Evolutionary conservation across 768 basidiomycete species (phyloP), one percentile per base, ranked within the genome.

Genomic region (Gymnopilus dilepis): DNA sequence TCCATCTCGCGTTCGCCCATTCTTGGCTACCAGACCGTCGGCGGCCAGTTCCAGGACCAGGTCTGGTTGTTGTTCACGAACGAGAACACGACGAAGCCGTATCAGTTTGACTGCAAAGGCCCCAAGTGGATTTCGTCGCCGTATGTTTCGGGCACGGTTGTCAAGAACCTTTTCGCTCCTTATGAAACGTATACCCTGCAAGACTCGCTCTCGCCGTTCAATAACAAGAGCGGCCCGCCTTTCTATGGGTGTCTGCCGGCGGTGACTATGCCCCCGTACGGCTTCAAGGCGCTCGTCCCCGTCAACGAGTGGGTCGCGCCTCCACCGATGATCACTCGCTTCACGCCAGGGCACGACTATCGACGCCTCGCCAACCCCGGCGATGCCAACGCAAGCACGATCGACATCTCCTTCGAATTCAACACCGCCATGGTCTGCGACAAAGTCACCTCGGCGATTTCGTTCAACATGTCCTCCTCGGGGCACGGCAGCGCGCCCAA

Each of bases 51-150:
- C 70, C 79, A 80, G 9, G 87, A 88, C 58, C 87, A 90, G 64
- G 81, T 96, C 58, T 95, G 93, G 93, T 55, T 97, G 68, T 75
- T 97, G 5, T 96, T 86, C 75, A 86, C 91, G 42, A 97, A 97
- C 74, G 88, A 92, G 77, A 97, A 97, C 67, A 50, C 68, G 45
- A 91, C 95, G 3, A 75, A 77, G 60, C 83, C 86, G 0, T 95
- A 88, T 76, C 70, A 77, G 19, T 86, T 79, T 68, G 77, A 87
- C 65, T 97, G 95, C 74, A 75, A 72, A 13, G 61, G 76, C 11
- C 19, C 70, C 1, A 67, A 77, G 15, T 94, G 93, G 92, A 94
- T 97, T 57, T 89, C 90, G 0, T 84, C 94, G 0, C 95, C 95
- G 0, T 96, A 82, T 74, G 65, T 73, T 45, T 83, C 85, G 5